Evolutionary conservation across 73 alveolate species (phyloP).

Genomic region (Symbiodinium pilosum): DNA sequence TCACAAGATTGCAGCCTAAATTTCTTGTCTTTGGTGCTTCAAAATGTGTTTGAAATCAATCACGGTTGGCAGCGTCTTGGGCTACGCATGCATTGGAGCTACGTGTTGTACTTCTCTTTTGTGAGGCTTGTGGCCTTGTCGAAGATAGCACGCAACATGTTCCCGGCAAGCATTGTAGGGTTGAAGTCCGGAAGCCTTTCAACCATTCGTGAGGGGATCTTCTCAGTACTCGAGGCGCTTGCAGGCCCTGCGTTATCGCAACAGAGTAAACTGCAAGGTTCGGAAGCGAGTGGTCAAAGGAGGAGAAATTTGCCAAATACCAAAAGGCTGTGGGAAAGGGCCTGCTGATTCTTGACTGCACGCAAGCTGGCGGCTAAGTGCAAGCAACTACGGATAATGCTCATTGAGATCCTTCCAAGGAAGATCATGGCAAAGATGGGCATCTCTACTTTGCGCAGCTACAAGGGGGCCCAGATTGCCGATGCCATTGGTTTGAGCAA

Average conservation of each 20-base stretch:
- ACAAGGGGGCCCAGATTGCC: slow-evolving; percentile 95
- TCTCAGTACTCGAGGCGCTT: no score
- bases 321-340: slow-evolving; percentile 85
- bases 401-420: not conserved
- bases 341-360: slow-evolving; percentile 7
- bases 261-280: not conserved
- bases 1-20: no score
- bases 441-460: slow-evolving; percentile 85
- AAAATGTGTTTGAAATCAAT: no score
- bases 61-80: no score
- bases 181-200: not conserved
- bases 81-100: no score
- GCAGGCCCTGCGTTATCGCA: not conserved
- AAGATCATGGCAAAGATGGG: slow-evolving; percentile 95
- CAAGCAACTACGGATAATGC: no score
- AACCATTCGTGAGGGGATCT: no score
- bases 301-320: slow-evolving; percentile 23
- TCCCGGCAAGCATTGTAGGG: no score
- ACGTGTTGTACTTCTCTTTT: not conserved
- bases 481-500: slow-evolving; percentile 87
- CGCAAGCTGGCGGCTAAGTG: not conserved
- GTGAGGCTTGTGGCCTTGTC: no score
- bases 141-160: no score
- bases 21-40: no score
- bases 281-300: slow-evolving; percentile 43